These are phyloP conservation scores for Aspergillus egyptiacus DNA, from an alignment of 495 filamentous ascomycete species.

Conservation along the genomic window DNA sequence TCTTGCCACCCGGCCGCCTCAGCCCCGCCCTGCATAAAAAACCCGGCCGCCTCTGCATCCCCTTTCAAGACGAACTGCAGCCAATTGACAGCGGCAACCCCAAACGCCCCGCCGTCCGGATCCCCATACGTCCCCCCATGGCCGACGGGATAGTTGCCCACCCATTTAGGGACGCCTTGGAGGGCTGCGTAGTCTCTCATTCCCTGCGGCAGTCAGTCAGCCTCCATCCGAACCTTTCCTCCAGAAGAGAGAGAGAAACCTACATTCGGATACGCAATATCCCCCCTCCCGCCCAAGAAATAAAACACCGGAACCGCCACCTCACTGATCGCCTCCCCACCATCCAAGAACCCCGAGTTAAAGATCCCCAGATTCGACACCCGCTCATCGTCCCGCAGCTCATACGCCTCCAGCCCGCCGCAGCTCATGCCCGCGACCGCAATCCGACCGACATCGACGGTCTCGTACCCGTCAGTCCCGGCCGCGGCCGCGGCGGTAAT, in stretches of 20 bases:
- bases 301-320: constrained; percentile 11
- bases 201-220: constrained; percentile 1
- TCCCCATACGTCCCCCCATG: constrained; percentile 6
- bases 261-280: constrained; percentile 14
- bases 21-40: constrained; percentile 4
- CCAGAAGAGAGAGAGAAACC: background rate
- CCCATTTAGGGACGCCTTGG: constrained; percentile 6
- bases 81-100: constrained; percentile 10
- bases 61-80: constrained; percentile 4
- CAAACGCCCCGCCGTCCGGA: constrained; percentile 8
- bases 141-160: constrained; percentile 10
- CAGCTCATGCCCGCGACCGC: constrained; percentile 7
- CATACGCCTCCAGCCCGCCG: constrained; percentile 6
- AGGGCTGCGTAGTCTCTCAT: constrained; percentile 6
- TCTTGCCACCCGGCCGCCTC: constrained; percentile 4
- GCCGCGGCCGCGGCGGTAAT: background rate
- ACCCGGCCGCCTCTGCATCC: background rate
- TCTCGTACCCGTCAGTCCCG: background rate
- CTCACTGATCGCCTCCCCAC: background rate
- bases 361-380: constrained; percentile 6
- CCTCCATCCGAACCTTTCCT: background rate
- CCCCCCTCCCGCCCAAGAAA: constrained; percentile 6
- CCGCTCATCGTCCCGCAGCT: constrained; percentile 3
- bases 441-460: background rate
- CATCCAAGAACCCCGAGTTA: constrained; percentile 5